Evolutionary conservation across 106 monocot species (phyloP).

Genomic region (Dioscorea dumetorum): DNA sequence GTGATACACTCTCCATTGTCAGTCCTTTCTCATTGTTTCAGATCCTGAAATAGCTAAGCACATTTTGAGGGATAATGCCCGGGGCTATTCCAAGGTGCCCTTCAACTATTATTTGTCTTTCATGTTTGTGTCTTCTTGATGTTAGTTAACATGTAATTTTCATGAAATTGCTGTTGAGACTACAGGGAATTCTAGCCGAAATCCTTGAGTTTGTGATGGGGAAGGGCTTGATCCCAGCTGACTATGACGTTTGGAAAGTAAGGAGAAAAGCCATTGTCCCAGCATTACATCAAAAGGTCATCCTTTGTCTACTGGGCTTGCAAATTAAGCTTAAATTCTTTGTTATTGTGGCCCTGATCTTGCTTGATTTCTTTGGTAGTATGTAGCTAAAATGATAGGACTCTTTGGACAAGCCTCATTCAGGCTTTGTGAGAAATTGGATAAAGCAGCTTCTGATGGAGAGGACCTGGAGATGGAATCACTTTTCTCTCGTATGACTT

Average conservation of each 20-base stretch:
- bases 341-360: not conserved
- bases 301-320: not conserved
- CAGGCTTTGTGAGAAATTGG: slow-evolving; percentile 79
- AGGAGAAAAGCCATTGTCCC: slow-evolving; percentile 83
- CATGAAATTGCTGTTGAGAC: slow-evolving; percentile 4
- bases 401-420: slow-evolving; percentile 79
- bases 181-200: slow-evolving; percentile 85
- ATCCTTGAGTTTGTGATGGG: slow-evolving; percentile 99
- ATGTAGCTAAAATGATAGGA: slow-evolving; percentile 76
- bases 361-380: slow-evolving; percentile 27
- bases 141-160: not conserved
- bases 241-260: slow-evolving; percentile 80
- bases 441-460: slow-evolving; percentile 69
- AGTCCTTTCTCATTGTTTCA: slow-evolving; percentile 94
- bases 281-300: slow-evolving; percentile 91
- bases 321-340: not conserved
- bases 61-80: slow-evolving; percentile 82
- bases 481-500: slow-evolving; percentile 77
- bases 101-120: not conserved
- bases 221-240: slow-evolving; percentile 91
- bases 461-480: slow-evolving; percentile 99
- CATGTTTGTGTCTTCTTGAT: not conserved
- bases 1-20: slow-evolving; percentile 1
- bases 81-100: slow-evolving; percentile 88
- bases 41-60: slow-evolving; percentile 83